A percentile compares a stretch with the other conserved stretches of the same genome.
Evolutionary conservation across 495 filamentous ascomycete genomes (phyloP).

Genomic region (Aspergillus heteromorphus): DNA sequence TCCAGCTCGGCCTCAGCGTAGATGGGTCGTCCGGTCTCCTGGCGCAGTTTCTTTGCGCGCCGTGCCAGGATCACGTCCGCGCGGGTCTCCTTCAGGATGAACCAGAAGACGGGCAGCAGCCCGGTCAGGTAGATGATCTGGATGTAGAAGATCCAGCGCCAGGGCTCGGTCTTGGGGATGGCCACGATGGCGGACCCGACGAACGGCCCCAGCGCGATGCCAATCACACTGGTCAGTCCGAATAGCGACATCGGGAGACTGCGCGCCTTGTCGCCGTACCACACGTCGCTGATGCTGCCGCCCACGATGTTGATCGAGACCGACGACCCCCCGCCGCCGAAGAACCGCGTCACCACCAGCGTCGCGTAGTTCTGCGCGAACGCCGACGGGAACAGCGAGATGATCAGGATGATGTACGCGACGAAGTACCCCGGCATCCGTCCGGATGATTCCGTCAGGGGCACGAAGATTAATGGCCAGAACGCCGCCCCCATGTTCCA

Average conservation of each 20-base stretch:
- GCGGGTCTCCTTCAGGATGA: conserved; percentile 41
- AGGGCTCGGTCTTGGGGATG: conserved; percentile 31
- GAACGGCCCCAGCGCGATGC: conserved; percentile 46
- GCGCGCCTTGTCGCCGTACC: conserved; percentile 33
- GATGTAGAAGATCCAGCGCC: conserved; percentile 51
- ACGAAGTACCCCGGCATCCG: conserved; percentile 46
- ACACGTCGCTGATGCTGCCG: conserved; percentile 42
- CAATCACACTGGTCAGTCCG: conserved; percentile 38
- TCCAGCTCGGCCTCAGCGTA: conserved; percentile 33
- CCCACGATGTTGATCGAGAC: conserved; percentile 44
- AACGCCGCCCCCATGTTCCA: conserved; percentile 53
- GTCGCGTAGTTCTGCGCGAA: conserved; percentile 49
- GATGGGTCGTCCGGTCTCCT: conserved; percentile 47
- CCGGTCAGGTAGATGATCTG: conserved; percentile 47
- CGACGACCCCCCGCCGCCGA: conserved; percentile 44
- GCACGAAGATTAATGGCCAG: conserved; percentile 46
- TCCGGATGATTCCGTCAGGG: conserved; percentile 48
- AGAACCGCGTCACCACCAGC: conserved; percentile 44
- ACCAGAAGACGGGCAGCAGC: conserved; percentile 36
- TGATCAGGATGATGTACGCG: conserved; percentile 42
- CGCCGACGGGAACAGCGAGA: conserved; percentile 45
- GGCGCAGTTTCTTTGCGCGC: conserved; percentile 58
- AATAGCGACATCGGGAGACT: conserved; percentile 43
- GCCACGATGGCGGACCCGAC: conserved; percentile 36
- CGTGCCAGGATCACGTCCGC: conserved; percentile 49